Evolutionary conservation across 1,284 basidiomycete genomes (phyloP).

Genomic region (Apiotrichum montevideense): DNA sequence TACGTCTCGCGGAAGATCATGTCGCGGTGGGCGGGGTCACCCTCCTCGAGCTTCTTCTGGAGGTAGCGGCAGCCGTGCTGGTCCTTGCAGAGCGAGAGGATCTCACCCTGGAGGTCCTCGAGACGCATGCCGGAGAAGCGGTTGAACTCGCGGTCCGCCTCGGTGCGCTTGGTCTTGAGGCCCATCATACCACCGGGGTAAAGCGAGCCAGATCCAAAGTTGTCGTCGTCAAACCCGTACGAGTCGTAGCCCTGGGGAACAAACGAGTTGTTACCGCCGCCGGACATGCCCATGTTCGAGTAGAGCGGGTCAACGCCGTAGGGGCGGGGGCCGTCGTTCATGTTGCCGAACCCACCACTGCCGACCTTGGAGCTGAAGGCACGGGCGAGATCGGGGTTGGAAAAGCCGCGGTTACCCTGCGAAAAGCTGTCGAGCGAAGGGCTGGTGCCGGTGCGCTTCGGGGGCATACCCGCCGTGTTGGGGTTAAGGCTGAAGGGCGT

Average conservation of each 20-base stretch:
- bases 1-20: constrained; percentile 99
- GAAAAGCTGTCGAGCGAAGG: constrained; percentile 35
- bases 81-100: constrained; percentile 90
- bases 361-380: constrained; percentile 69
- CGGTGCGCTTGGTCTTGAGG: constrained; percentile 85
- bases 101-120: constrained; percentile 92
- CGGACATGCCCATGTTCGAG: constrained; percentile 28
- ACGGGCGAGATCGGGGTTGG: constrained; percentile 47
- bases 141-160: constrained; percentile 89
- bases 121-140: constrained; percentile 89
- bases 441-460: constrained; percentile 31
- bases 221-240: constrained; percentile 60
- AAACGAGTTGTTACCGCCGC: constrained; percentile 49
- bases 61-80: constrained; percentile 98
- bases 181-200: constrained; percentile 73
- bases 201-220: constrained; percentile 66
- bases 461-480: constrained; percentile 19
- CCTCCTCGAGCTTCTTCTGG: constrained; percentile 98
- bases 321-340: constrained; percentile 40
- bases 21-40: constrained; percentile 86
- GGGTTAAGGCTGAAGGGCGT: constrained; percentile 41
- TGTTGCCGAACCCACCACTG: constrained; percentile 46
- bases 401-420: constrained; percentile 44
- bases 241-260: constrained; percentile 51
- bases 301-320: constrained; percentile 45